phyloP scores from a whole-genome alignment of 805 yeast species.

The Diddensiella santjacobensis region DNA sequence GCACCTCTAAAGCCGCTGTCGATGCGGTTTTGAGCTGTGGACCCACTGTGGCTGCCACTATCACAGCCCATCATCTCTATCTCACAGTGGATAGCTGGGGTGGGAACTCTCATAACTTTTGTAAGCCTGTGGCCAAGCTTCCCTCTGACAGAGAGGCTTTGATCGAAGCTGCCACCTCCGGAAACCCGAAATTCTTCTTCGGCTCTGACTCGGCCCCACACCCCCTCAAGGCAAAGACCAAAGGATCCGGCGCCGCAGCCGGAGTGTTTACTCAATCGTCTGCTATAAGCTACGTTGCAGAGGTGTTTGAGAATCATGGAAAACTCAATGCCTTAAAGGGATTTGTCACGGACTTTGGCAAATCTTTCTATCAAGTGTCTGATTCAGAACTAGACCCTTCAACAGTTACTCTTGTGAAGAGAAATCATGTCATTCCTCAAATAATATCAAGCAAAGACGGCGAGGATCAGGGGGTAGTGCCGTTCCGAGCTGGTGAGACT shows the following conservation, averaged over 20 bases:
- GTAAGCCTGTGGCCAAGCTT: slow-evolving; percentile 96
- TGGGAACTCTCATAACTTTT: slow-evolving; percentile 89
- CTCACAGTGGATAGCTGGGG: slow-evolving; percentile 95
- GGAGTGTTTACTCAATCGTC: slow-evolving; percentile 92
- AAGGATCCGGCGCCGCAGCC: slow-evolving; percentile 86
- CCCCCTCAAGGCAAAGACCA: slow-evolving; percentile 73
- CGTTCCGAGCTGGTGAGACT: slow-evolving; percentile 78
- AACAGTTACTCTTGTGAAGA: slow-evolving; percentile 48
- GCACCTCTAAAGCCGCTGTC: slow-evolving; percentile 88
- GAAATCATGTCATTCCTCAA: slow-evolving; percentile 55
- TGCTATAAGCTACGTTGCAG: slow-evolving; percentile 80
- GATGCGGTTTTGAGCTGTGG: slow-evolving; percentile 71
- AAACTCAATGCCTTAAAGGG: slow-evolving; percentile 62
- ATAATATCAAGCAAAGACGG: slow-evolving; percentile 43
- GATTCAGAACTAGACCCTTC: slow-evolving; percentile 41
- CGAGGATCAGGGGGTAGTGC: slow-evolving; percentile 57
- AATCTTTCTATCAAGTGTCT: slow-evolving; percentile 60
- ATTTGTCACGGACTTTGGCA: slow-evolving; percentile 76
- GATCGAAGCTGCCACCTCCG: slow-evolving; percentile 83
- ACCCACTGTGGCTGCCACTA: slow-evolving; percentile 79
- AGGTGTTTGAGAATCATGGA: slow-evolving; percentile 67
- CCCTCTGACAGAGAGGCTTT: slow-evolving; percentile 81
- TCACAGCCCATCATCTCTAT: slow-evolving; percentile 92
- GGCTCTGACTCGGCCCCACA: slow-evolving; percentile 99
- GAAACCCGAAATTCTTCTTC: slow-evolving; percentile 88